Base-by-base conservation (phyloP, 805 yeast species). In the Starmerella davenportii region DNA sequence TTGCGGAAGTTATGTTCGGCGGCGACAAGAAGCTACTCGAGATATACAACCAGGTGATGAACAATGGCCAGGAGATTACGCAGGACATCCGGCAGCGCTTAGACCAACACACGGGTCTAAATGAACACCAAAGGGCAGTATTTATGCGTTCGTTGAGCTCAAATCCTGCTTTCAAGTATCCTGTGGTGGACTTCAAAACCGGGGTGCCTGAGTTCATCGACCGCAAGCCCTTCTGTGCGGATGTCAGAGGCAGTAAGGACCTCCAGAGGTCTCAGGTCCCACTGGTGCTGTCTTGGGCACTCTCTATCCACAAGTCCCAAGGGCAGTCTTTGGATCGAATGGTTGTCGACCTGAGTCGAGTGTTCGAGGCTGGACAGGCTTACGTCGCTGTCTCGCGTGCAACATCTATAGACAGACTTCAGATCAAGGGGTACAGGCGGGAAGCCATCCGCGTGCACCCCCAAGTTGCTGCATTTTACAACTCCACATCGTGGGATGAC, bases 321-420 rank as follows among this genome's bases (percentile, higher is more conserved):
- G 98, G 98, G 1, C 85, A 87, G 57, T 79, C 96, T 0, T 57
- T 84, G 28, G 72, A 75, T 2, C 64, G 74, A 32, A 81, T 80
- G 1, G 66, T 69, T 41, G 93, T 87, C 4, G 93, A 90, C 55
- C 64, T 90, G 43, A 62, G 66, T 21, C 65, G 67, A 40, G 74
- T 79, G 2, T 87, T 87, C 58, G 96, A 84, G 51, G 75, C 72
- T 40, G 98, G 98, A 0, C 98, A 90, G 55, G 93, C 93, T 0
- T 90, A 90, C 54, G 98, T 90, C 18, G 98, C 98, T 0, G 61
- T 90, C 24, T 82, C 95, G 1, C 69, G 98, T 57, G 96, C 95
- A 3, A 78, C 77, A 0, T 70, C 78, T 20, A 68, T 87, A 51
- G 72, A 73, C 3, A 81, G 90, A 0, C 63, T 90, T 28, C 93